Conservation (phyloP, 129 eudicot species). For the Sambucus nigra region DNA sequence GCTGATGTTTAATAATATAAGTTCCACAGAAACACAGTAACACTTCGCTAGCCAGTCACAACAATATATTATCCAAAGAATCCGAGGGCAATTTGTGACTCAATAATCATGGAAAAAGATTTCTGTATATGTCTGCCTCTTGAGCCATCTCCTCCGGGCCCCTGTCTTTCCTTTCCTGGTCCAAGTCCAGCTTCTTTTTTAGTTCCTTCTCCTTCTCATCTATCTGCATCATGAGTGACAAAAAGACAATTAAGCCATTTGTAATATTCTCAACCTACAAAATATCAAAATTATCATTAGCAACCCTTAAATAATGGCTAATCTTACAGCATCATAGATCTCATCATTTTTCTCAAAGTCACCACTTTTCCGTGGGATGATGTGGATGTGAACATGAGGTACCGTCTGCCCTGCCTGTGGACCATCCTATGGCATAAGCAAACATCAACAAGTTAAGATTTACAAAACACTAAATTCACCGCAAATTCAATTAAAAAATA, state of each 20-base stretch:
- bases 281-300: neutral
- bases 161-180: constrained; percentile 87
- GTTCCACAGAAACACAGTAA: too few relatives aligned
- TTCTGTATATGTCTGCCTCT: constrained; percentile 74
- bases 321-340: constrained; percentile 90
- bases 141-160: constrained; percentile 81
- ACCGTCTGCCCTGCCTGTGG: constrained; percentile 94
- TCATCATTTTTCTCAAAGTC: constrained; percentile 92
- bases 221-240: constrained; percentile 29
- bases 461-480: constrained; percentile 9
- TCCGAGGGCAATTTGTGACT: too few relatives aligned
- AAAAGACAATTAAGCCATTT: constrained; percentile 1
- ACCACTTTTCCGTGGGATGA: constrained; percentile 70
- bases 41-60: too few relatives aligned
- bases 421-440: constrained; percentile 60
- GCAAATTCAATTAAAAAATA: too few relatives aligned
- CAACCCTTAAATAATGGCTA: neutral
- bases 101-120: constrained; percentile 42
- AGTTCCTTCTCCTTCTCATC: constrained; percentile 88
- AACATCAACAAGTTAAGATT: constrained; percentile 2
- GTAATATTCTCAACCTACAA: neutral
- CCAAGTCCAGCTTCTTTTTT: constrained; percentile 73
- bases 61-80: too few relatives aligned
- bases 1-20: too few relatives aligned
- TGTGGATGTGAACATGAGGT: constrained; percentile 91